Evolutionary conservation across 192 early-diverging fungal species (phyloP).

Genomic region (Linnemannia zychae): DNA sequence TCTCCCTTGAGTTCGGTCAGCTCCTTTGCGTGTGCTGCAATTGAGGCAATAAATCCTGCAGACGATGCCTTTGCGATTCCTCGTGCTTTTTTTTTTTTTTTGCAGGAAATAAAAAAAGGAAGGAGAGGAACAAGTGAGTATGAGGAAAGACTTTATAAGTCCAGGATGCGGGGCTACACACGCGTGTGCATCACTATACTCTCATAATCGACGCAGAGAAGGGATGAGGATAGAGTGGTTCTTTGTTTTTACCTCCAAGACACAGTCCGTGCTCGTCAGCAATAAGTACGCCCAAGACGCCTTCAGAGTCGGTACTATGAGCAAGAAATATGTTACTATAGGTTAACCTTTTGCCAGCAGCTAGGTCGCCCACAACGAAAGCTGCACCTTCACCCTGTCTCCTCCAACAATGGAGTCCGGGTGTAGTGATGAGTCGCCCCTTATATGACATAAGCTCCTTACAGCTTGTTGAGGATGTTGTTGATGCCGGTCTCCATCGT

Average conservation of each 20-base stretch:
- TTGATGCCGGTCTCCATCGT: slow-evolving; percentile 56
- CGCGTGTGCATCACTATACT: background rate
- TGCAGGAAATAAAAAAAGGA: background rate
- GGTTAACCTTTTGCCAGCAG: background rate
- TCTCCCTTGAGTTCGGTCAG: slow-evolving; percentile 34
- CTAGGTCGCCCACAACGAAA: background rate
- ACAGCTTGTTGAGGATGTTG: slow-evolving; percentile 54
- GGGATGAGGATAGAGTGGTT: background rate
- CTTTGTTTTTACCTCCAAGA: slow-evolving; percentile 54
- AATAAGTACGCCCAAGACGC: slow-evolving; percentile 56
- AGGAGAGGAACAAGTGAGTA: background rate
- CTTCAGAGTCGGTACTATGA: slow-evolving; percentile 53
- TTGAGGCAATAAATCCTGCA: slow-evolving; percentile 59
- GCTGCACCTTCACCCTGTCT: background rate
- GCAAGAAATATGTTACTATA: background rate
- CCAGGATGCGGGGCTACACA: background rate
- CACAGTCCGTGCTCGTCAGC: slow-evolving; percentile 60
- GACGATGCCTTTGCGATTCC: slow-evolving; percentile 57
- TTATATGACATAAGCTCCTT: background rate
- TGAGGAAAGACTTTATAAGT: too few species aligned
- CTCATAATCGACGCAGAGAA: too few species aligned
- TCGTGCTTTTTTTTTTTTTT: slow-evolving; percentile 29
- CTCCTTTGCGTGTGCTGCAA: slow-evolving; percentile 58
- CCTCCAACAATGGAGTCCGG: background rate
- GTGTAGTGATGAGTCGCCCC: background rate